Base-by-base conservation (phyloP, 192 early-diverging fungal species). In the Coemansia sp. region DNA sequence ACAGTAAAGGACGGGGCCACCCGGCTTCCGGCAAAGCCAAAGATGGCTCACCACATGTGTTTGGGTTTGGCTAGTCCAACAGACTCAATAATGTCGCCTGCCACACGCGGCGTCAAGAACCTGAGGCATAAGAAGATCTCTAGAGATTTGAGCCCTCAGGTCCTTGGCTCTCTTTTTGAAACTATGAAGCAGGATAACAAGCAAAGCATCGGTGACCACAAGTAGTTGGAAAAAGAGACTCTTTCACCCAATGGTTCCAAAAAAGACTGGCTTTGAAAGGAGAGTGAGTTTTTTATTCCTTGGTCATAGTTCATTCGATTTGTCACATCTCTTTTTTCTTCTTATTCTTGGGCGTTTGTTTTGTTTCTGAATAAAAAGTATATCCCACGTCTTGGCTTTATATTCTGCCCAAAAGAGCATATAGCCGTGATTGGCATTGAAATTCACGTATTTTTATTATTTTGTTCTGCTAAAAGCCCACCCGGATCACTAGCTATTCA, bases 41-140 rank as follows among this genome's bases (percentile, higher is more conserved):
- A 49, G 43, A 66, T 72, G 22, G 57, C 54, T 5, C 62, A 57
- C 42, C 73, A 75, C 19, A 22, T 72, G 26, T 70, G 61, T 1
- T 37, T 56, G 16, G 73, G 48, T 21, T 52, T 80, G 56, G 67
- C 66, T 13, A 80, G 78, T 40, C 78, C 78, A 13, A 80, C 78
- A 3, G 78, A 80, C 63, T 68, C 67, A 41, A 54, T 80, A n/a
- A 74, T 75, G 66, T 80, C 78, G 39, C 78, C 78, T 5, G 78
- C 78, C 4, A 59, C 78, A 3, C 69, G 69, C 12, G 73, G 69
- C 5, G 73, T 80, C 10, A 66, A 65, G 22, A 65, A 71, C n/a
- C 48, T 80, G 16, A 63, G 73, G 21, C 78, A 69, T 55, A 80
- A 72, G 60, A 71, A 66, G 48, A 56, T 72, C 36, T 22, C 73